Evolutionary conservation across 805 yeast genomes (phyloP).

Genomic region (Ogataea philodendri): DNA sequence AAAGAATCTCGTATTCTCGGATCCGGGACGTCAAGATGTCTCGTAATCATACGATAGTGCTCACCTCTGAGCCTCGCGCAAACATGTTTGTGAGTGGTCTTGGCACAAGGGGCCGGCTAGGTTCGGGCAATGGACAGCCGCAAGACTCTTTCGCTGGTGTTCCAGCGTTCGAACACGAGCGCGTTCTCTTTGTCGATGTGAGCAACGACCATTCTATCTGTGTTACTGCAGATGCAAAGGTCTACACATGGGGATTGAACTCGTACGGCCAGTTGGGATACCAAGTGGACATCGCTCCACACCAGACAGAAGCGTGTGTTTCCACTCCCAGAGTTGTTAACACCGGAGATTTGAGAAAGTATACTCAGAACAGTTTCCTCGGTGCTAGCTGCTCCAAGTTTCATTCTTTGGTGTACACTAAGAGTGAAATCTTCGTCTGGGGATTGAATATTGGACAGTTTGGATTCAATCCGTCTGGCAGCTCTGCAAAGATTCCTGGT

Average conservation of each 20-base stretch:
- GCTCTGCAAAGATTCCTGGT: slow-evolving; percentile 15
- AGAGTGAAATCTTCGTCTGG: slow-evolving; percentile 57
- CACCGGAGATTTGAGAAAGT: slow-evolving; percentile 43
- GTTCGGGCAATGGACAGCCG: slow-evolving; percentile 45
- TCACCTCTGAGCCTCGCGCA: slow-evolving; percentile 48
- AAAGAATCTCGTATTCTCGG: slow-evolving; percentile 40
- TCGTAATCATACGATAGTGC: slow-evolving; percentile 60
- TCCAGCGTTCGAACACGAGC: slow-evolving; percentile 35
- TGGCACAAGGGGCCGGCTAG: slow-evolving; percentile 70
- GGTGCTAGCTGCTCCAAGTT: slow-evolving; percentile 63
- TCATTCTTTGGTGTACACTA: slow-evolving; percentile 63
- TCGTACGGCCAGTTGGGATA: slow-evolving; percentile 66
- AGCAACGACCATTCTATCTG: slow-evolving; percentile 71
- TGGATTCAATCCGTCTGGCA: slow-evolving; percentile 45
- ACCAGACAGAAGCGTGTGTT: slow-evolving; percentile 30
- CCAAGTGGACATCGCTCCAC: slow-evolving; percentile 29
- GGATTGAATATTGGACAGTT: slow-evolving; percentile 82
- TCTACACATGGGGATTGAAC: slow-evolving; percentile 81
- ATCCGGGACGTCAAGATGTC: slow-evolving; percentile 52
- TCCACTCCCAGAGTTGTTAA: slow-evolving; percentile 39
- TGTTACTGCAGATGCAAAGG: slow-evolving; percentile 47
- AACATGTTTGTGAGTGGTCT: slow-evolving; percentile 62
- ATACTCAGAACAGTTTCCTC: slow-evolving; percentile 27
- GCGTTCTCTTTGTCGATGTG: slow-evolving; percentile 40
- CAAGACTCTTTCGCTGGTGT: slow-evolving; percentile 46